phyloP scores from a whole-genome alignment of 2,329 filamentous ascomycete species.

The Pseudocercospora pini-densiflorae region DNA sequence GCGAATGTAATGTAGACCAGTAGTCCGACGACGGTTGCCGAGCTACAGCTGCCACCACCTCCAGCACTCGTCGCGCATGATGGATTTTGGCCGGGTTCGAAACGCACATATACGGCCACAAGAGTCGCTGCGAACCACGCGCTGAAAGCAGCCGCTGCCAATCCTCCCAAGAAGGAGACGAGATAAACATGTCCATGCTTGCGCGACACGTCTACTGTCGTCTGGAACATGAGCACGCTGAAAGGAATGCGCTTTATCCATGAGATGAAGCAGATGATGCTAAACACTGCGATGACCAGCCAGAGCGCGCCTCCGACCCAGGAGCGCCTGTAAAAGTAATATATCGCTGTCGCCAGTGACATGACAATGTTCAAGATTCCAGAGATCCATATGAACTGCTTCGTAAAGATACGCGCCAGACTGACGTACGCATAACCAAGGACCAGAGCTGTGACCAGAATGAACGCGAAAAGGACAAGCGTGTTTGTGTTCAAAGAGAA shows the following conservation, averaged over 20 bases:
- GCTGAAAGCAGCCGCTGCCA: constrained; percentile 74
- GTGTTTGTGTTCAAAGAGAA: constrained; percentile 82
- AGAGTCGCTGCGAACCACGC: constrained; percentile 88
- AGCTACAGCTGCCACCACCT: constrained; percentile 64
- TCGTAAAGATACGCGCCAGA: constrained; percentile 59
- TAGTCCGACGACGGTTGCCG: constrained; percentile 79
- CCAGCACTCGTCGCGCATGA: constrained; percentile 59
- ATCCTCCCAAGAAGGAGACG: constrained; percentile 80
- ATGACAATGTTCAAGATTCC: constrained; percentile 86
- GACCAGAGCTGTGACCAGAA: constrained; percentile 72
- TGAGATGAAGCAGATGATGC: constrained; percentile 79
- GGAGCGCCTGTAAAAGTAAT: constrained; percentile 77
- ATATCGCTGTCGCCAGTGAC: constrained; percentile 83
- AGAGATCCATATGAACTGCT: constrained; percentile 90
- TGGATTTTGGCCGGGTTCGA: constrained; percentile 67
- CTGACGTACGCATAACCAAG: constrained; percentile 79
- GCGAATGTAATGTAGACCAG: constrained; percentile 88
- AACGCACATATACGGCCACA: constrained; percentile 84
- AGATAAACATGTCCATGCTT: constrained; percentile 84
- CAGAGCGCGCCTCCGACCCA: constrained; percentile 89
- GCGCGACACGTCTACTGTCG: constrained; percentile 82
- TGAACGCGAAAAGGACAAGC: constrained; percentile 80
- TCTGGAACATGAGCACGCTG: constrained; percentile 86
- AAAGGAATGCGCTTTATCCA: constrained; percentile 94
- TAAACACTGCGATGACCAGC: constrained; percentile 78